Evolutionary conservation across 1,139 yeast species (phyloP).

Genomic region (Taphrina deformans): DNA sequence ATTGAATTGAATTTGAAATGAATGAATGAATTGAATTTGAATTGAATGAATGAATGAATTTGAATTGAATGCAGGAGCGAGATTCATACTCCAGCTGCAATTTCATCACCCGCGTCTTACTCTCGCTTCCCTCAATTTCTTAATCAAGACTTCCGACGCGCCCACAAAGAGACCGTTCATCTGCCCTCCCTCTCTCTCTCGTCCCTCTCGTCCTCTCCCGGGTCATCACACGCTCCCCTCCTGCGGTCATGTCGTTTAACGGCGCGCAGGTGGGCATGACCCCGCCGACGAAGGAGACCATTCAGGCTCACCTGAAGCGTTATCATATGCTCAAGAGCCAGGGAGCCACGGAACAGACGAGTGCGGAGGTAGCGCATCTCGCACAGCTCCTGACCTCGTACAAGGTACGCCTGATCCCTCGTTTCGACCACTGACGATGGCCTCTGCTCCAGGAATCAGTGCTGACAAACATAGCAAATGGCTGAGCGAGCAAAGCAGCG

Average conservation of each 20-base stretch:
- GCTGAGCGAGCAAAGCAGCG: slow-evolving; percentile 48
- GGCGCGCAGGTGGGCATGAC: slow-evolving; percentile 15
- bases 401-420: slow-evolving; percentile 1
- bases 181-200: background rate
- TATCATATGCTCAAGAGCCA: slow-evolving; percentile 48
- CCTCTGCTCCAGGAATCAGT: too few relatives aligned
- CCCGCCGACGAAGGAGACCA: slow-evolving; percentile 19
- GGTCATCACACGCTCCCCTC: background rate
- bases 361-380: slow-evolving; percentile 46
- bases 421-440: too few relatives aligned
- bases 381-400: slow-evolving; percentile 12
- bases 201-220: background rate
- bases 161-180: background rate
- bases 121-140: background rate
- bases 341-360: slow-evolving; percentile 44
- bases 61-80: background rate
- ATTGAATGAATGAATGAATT: background rate
- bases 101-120: slow-evolving; percentile 5
- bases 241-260: slow-evolving; percentile 1
- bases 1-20: too few relatives aligned
- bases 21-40: too few relatives aligned
- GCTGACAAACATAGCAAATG: too few relatives aligned
- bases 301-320: slow-evolving; percentile 42
- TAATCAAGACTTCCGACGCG: slow-evolving; percentile 4
- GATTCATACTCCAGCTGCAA: background rate